Conservation (phyloP, 768 basidiomycete species). For the Tricholomella constricta region DNA sequence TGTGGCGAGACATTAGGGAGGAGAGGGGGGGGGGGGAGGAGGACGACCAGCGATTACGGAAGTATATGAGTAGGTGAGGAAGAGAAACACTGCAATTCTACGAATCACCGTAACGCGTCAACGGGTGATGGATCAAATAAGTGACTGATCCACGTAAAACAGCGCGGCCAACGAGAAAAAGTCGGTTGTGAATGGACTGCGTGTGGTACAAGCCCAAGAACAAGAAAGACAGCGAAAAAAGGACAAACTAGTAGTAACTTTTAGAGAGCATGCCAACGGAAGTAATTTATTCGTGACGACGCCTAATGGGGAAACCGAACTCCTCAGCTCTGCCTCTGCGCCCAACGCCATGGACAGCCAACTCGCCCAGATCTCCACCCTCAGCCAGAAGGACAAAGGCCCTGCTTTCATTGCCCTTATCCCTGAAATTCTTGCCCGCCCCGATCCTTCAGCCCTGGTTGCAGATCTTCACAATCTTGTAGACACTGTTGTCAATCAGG, state of each 20-base stretch:
- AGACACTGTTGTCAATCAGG: constrained; percentile 81
- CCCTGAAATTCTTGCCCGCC: constrained; percentile 59
- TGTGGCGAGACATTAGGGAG: constrained; percentile 45
- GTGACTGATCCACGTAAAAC: constrained; percentile 1
- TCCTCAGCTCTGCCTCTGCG: too few relatives aligned
- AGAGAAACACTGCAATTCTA: not conserved
- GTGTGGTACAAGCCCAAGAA: not conserved
- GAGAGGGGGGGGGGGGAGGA: constrained; percentile 1
- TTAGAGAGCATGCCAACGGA: not conserved
- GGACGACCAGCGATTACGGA: constrained; percentile 13
- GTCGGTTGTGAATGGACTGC: not conserved
- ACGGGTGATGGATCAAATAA: constrained; percentile 8
- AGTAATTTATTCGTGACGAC: not conserved
- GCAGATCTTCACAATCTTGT: constrained; percentile 71
- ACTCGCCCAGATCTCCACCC: constrained; percentile 59
- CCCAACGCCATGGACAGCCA: constrained; percentile 58
- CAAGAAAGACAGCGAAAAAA: not conserved
- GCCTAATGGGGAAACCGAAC: not conserved
- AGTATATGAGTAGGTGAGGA: not conserved
- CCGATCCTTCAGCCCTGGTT: constrained; percentile 45
- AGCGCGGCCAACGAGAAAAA: not conserved
- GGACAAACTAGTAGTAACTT: not conserved
- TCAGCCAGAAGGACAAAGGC: constrained; percentile 85
- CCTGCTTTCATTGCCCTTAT: constrained; percentile 73
- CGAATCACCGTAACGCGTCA: constrained; percentile 6